Evolutionary conservation across 2,329 filamentous ascomycete genomes (phyloP).

Genomic region (Diplocarpon rosae): DNA sequence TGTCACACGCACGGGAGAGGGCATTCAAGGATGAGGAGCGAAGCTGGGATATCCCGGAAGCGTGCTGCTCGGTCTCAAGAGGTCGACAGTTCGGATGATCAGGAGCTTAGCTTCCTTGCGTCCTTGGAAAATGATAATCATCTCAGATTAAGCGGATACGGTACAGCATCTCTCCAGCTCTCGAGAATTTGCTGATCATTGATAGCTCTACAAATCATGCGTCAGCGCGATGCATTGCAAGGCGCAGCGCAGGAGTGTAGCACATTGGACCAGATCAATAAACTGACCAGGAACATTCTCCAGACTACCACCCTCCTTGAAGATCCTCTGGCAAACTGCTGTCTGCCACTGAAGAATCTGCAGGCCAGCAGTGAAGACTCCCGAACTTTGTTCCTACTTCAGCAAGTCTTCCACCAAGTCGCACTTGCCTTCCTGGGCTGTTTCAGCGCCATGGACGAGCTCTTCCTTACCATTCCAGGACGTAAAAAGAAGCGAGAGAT

Average conservation of each 20-base stretch:
- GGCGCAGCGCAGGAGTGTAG: conserved; percentile 3
- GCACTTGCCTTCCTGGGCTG: conserved; percentile 12
- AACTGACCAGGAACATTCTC: conserved; percentile 2
- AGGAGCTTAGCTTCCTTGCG: not conserved
- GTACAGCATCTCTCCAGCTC: conserved; percentile 4
- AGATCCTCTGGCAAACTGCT: conserved; percentile 11
- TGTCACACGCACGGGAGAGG: not conserved
- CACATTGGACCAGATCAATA: conserved; percentile 15
- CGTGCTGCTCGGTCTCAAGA: conserved; percentile 1
- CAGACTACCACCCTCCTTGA: conserved; percentile 14
- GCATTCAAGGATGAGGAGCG: not conserved
- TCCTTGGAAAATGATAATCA: conserved; percentile 3
- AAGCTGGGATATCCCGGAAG: conserved; percentile 2
- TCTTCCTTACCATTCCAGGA: conserved; percentile 18
- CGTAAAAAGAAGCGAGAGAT: conserved; percentile 11
- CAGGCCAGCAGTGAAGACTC: conserved; percentile 7
- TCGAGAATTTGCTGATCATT: conserved; percentile 2
- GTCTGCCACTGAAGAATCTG: conserved; percentile 7
- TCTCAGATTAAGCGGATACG: conserved; percentile 10
- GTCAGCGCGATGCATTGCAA: conserved; percentile 4
- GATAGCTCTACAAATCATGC: conserved; percentile 11
- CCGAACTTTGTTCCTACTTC: conserved; percentile 9
- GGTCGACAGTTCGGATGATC: not conserved
- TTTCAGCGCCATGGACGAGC: conserved; percentile 15
- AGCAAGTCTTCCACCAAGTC: conserved; percentile 16